Base-by-base conservation (phyloP, 2,329 filamentous ascomycete genomes). In the Aureobasidium sp. region DNA sequence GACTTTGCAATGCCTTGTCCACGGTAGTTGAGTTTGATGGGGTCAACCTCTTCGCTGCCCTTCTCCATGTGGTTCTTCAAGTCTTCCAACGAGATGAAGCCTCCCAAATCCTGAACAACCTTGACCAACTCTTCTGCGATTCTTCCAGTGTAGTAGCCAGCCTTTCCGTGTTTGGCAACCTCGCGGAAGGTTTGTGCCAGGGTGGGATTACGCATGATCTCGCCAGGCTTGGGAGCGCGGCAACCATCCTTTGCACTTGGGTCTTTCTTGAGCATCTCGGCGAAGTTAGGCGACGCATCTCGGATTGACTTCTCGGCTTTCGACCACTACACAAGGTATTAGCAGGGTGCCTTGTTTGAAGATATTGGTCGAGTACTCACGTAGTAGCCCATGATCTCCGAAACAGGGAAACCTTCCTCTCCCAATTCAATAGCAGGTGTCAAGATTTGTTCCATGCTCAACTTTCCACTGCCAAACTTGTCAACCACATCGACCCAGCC, bases 401-500 rank as follows among this genome's bases (percentile, higher is more conserved):
- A 90, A 2, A 99, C 90, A 0, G 94, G 90, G 66, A 93, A 97
- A 0, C 94, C 94, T 62, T 90, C 83, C 73, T 97, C 93, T 5
- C 86, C 94, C 39, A 97, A 77, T 70, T 88, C 85, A 64, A 96
- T 92, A 0, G 91, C 94, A 0, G 94, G 93, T 5, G 78, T 81
- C 11, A 99, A 78, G 62, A 97, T 86, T 69, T 95, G 85, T 67
- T 85, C 83, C 76, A 97, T 68, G 9, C 79, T 84, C 14, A 97
- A 68, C 71, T 88, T 95, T 2, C 91, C 90, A 72, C 92, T 97
- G 16, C 94, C 94, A 70, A 97, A 96, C 59, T 84, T 85, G 74
- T 92, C 87, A 1, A 97, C 81, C 0, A 89, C 87, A 73, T 99
- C 94, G 29, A 90, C 86, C 94, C 94, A 99, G 0, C 93, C 94